Evolutionary conservation across 1,284 basidiomycete species (phyloP).

Genomic region (Ganoderma sinense): DNA sequence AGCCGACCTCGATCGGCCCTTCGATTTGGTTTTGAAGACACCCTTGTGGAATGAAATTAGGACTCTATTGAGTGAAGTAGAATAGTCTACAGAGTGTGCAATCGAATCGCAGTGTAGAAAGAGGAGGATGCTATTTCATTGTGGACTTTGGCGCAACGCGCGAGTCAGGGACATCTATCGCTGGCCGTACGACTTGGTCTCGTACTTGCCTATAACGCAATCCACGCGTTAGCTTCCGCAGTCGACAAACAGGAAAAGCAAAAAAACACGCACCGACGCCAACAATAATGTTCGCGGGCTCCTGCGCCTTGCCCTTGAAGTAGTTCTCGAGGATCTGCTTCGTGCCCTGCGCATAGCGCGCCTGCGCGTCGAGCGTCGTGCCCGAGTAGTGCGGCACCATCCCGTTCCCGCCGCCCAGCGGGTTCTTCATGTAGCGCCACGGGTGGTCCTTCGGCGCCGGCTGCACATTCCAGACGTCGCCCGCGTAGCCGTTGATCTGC

Average conservation of each 20-base stretch:
- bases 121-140: too few relatives aligned
- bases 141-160: background rate
- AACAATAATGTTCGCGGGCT: conserved; percentile 85
- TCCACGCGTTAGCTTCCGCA: background rate
- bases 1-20: too few relatives aligned
- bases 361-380: conserved; percentile 92
- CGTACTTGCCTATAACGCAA: conserved; percentile 51
- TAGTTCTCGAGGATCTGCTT: conserved; percentile 86
- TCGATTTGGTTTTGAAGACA: too few relatives aligned
- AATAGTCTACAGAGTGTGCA: background rate
- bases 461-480: conserved; percentile 82
- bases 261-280: conserved; percentile 48
- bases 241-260: background rate
- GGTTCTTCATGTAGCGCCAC: conserved; percentile 87
- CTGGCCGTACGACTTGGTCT: conserved; percentile 60
- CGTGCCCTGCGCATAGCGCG: conserved; percentile 85
- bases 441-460: conserved; percentile 88
- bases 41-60: background rate
- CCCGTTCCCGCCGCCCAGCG: conserved; percentile 81
- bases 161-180: conserved; percentile 10
- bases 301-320: conserved; percentile 72
- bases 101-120: background rate
- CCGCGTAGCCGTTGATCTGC: conserved; percentile 76
- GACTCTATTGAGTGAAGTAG: background rate
- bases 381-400: conserved; percentile 91